Percentiles rank a stretch among this genome's conserved stretches.
phyloP scores from a whole-genome alignment of 2,329 filamentous ascomycete genomes.

The Colletotrichum sp. region DNA sequence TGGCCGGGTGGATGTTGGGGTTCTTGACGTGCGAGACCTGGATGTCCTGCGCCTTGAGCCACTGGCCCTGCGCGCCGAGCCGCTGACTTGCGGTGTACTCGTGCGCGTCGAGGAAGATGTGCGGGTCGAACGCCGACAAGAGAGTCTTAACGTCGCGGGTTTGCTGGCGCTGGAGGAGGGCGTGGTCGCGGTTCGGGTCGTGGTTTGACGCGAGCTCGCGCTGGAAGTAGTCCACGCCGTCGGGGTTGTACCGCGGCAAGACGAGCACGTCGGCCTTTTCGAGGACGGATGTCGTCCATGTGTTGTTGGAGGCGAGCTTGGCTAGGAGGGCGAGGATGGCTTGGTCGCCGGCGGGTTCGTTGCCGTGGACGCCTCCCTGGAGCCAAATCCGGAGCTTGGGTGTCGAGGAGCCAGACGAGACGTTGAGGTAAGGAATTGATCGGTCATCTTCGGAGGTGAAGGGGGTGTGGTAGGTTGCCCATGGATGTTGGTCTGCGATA shows the following conservation, averaged over 20 bases:
- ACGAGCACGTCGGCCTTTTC: conserved; percentile 30
- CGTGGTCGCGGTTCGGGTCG: conserved; percentile 36
- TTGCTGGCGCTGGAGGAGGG: conserved; percentile 32
- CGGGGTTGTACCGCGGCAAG: conserved; percentile 35
- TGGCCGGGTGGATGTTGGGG: conserved; percentile 32
- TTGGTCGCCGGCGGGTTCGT: conserved; percentile 35
- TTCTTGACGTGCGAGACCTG: conserved; percentile 37
- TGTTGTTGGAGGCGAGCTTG: conserved; percentile 28
- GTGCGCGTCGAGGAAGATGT: conserved; percentile 35
- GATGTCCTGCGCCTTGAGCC: conserved; percentile 28
- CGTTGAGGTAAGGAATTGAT: conserved; percentile 23
- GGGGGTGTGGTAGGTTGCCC: conserved; percentile 24
- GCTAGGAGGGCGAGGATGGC: conserved; percentile 32
- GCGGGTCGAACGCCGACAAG: conserved; percentile 27
- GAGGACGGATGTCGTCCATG: conserved; percentile 30
- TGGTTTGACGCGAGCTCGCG: conserved; percentile 30
- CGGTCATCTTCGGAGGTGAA: conserved; percentile 26
- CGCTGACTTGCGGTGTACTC: conserved; percentile 29
- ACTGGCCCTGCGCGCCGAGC: background rate
- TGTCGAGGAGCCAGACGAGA: background rate
- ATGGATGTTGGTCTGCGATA: conserved; percentile 22
- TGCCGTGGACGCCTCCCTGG: conserved; percentile 35
- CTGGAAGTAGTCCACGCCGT: conserved; percentile 37
- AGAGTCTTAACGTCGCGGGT: conserved; percentile 32
- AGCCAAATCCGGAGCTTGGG: conserved; percentile 33